Base-by-base conservation (phyloP, 2,329 filamentous ascomycete species). In the Diaporthe vexans region DNA sequence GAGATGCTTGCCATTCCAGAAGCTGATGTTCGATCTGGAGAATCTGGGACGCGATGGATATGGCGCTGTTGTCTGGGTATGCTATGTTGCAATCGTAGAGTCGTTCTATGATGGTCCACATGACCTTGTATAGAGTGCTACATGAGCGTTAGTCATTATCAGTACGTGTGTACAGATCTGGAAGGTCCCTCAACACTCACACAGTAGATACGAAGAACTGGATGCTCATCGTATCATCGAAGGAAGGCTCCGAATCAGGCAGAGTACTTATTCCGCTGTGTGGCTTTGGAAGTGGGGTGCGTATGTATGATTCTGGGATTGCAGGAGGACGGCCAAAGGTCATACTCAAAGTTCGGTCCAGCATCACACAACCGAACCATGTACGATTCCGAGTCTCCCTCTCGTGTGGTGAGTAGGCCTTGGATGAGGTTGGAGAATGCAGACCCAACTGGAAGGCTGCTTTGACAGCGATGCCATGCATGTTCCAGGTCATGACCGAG, bases 401-500 rank as follows among this genome's bases (percentile, higher is more conserved):
- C 54, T 89, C 85, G 0, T 87, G 67, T 0, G 83, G 81, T 0
- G 83, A 77, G 56, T 86, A 85, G 0, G 79, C 75, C 9, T 77
- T 78, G 0, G 81, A 80, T 0, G 83, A 81, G 26, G 85, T 78
- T 4, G 79, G 79, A 0, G 85, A 88, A 74, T 90, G 88, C 0
- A 90, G 78, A 0, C 89, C 88, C 1, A 91, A 80, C 40, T 88
- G 85, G 35, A 88, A 80, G 0, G 88, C 88, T 0, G 86, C 85
- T 74, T 85, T 87, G 3, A 90, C 84, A 0, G 88, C 85, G 0
- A 90, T 81, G 0, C 89, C 88, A 75, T 90, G 89, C 0, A 87
- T 82, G 0, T 83, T 87, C 88, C 88, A 91, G 2, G 88, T 86
- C 71, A 89, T 85, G 2, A 88, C 82, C 0, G 88, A 89, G 26